A percentile compares a stretch with the other conserved stretches of the same genome.
Evolutionary conservation across 495 filamentous ascomycete species (phyloP).

Genomic region (Penicillium canescens): DNA sequence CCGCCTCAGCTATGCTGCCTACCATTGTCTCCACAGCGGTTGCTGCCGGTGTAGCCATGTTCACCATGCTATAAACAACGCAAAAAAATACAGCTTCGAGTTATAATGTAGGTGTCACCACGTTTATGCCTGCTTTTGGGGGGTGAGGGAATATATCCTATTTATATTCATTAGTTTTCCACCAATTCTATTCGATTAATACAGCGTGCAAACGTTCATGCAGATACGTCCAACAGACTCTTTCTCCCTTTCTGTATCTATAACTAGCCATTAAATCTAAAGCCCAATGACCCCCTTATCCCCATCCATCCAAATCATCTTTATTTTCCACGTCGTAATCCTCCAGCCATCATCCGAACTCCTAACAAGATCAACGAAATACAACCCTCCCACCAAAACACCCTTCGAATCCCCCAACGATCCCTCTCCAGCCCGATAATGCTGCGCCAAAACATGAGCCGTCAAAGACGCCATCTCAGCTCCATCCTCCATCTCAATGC

Average conservation of each 20-base stretch:
- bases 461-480: slow-evolving; percentile 19
- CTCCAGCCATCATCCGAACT: slow-evolving; percentile 30
- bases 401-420: slow-evolving; percentile 7
- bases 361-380: slow-evolving; percentile 25
- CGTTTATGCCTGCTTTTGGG: background rate
- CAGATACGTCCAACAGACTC: no score
- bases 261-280: no score
- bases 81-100: no score
- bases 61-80: slow-evolving; percentile 21
- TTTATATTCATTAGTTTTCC: no score
- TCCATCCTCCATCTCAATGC: slow-evolving; percentile 25
- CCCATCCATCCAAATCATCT: slow-evolving; percentile 20
- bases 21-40: slow-evolving; percentile 20
- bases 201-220: no score
- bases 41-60: slow-evolving; percentile 25
- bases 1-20: slow-evolving; percentile 14
- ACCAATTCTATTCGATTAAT: no score
- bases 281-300: no score
- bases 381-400: slow-evolving; percentile 19
- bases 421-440: slow-evolving; percentile 24
- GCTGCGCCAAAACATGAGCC: slow-evolving; percentile 26
- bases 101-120: background rate
- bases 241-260: no score
- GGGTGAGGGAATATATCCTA: no score
- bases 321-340: slow-evolving; percentile 21